Percentiles rank a stretch among this genome's conserved stretches.
Evolutionary conservation across 78 protist genomes (phyloP).

Genomic region (Dictyostelium firmibasis): DNA sequence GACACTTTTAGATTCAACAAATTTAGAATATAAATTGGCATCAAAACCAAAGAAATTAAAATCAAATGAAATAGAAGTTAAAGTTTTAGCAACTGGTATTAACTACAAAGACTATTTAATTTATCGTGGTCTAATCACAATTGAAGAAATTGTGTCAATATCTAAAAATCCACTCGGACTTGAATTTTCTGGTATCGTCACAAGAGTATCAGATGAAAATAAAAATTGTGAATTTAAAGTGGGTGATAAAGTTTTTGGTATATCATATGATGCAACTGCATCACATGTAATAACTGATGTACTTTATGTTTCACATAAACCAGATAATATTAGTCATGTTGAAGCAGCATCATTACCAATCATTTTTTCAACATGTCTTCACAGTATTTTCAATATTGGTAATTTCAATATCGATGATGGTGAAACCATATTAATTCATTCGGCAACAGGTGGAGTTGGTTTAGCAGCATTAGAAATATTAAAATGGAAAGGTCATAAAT

Average conservation of each 20-base stretch:
- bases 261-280: neutral
- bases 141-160: neutral
- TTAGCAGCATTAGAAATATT: slow-evolving; percentile 83
- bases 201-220: neutral
- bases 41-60: neutral
- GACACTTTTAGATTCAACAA: neutral
- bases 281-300: neutral
- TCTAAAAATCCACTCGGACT: neutral
- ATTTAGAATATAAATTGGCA: neutral
- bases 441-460: slow-evolving; percentile 27
- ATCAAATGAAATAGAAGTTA: slow-evolving; percentile 38
- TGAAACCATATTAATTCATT: neutral
- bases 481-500: slow-evolving; percentile 64
- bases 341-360: slow-evolving; percentile 13
- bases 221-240: neutral
- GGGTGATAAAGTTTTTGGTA: slow-evolving; percentile 11
- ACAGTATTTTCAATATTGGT: neutral
- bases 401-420: neutral
- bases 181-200: slow-evolving; percentile 7
- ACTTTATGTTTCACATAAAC: neutral
- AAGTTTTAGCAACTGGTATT: slow-evolving; percentile 38
- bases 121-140: slow-evolving; percentile 2
- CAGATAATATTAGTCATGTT: neutral
- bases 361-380: neutral
- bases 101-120: slow-evolving; percentile 43